Evolutionary conservation across 208 protist species (phyloP).

Genomic region (Crithidia mellificae): DNA sequence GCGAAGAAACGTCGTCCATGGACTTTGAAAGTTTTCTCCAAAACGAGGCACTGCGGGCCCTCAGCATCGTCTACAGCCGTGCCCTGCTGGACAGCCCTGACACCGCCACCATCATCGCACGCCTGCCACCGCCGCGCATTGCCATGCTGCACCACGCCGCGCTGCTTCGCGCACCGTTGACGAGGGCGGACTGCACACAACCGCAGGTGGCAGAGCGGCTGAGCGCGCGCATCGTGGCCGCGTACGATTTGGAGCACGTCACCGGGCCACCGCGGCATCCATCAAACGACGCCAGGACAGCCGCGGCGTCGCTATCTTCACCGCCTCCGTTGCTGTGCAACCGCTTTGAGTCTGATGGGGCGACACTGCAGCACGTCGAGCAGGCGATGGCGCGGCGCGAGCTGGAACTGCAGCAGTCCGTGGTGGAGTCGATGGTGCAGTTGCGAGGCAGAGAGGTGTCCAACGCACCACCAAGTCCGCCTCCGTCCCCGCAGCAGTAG

Average conservation of each 20-base stretch:
- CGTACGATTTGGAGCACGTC: conserved; percentile 8
- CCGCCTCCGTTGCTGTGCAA: conserved; percentile 1
- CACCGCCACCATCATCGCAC: conserved; percentile 24
- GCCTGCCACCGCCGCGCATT: conserved; percentile 18
- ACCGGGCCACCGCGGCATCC: neutral
- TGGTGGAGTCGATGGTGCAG: conserved; percentile 7
- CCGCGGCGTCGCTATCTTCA: too few relatives aligned
- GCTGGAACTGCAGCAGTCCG: neutral
- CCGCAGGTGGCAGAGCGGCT: conserved; percentile 18
- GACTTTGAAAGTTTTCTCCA: conserved; percentile 28
- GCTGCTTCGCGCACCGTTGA: conserved; percentile 12
- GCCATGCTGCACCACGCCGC: conserved; percentile 38
- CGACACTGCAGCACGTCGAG: conserved; percentile 7
- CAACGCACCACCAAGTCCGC: too few relatives aligned
- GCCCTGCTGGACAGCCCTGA: conserved; percentile 27
- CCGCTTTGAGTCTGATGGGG: neutral
- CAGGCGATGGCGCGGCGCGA: conserved; percentile 11
- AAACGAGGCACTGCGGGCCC: conserved; percentile 21
- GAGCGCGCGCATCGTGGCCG: conserved; percentile 17
- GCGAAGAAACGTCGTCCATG: too few relatives aligned
- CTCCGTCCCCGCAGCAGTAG: neutral
- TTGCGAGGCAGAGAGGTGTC: neutral
- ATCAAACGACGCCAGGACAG: too few relatives aligned
- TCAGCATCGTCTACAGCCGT: conserved; percentile 28
- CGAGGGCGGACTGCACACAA: neutral